Evolutionary conservation across 2,329 filamentous ascomycete genomes (phyloP), one percentile per base, ranked within the genome.

Genomic region (Nemania sp.): DNA sequence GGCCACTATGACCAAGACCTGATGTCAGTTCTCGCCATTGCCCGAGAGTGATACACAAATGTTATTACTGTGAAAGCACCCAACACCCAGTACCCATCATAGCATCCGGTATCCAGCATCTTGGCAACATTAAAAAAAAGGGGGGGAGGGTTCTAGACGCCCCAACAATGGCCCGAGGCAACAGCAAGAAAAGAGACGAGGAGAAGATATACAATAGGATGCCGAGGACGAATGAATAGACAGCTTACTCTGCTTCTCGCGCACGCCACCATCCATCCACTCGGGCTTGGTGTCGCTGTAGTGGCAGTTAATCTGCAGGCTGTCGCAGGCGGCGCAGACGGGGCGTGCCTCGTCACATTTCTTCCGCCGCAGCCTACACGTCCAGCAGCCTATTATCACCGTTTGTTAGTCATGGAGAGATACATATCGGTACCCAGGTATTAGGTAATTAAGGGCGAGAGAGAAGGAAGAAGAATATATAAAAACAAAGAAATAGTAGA

Each of bases 311-410:
- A 80, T 79, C 11, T 72, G 58, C 15, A 80, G 70, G 6, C 69
- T 66, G 13, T 62, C 60, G 63, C 78, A 81, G 25, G 57, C 59
- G 5, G 68, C 65, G 63, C 78, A 80, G 18, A 71, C 59, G n/a
- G 77, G 76, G 9, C 67, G 71, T n/a, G 52, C 65, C 66, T 77
- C 74, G 57, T 79, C 76, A 67, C 77, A 80, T 67, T 77, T 78
- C 65, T 80, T 80, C 45, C 75, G 76, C 18, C 78, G 73, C 17
- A 79, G 68, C 49, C 76, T 73, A 57, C 78, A 80, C 9, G 75
- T 78, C 76, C 75, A 78, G 53, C 76, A 79, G 5, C 68, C 68
- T 66, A 34, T 58, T 18, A 1, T 10, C 1, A 18, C 13, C 29
- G n/a, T n/a, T n/a, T 13, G 45, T 61, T 45, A 65, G 57, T 43